A percentile compares a stretch with the other conserved stretches of the same genome.
These are phyloP conservation scores for Melocanna baccifera DNA, from an alignment of 176 grass and related monocot species.

Conservation along the genomic window DNA sequence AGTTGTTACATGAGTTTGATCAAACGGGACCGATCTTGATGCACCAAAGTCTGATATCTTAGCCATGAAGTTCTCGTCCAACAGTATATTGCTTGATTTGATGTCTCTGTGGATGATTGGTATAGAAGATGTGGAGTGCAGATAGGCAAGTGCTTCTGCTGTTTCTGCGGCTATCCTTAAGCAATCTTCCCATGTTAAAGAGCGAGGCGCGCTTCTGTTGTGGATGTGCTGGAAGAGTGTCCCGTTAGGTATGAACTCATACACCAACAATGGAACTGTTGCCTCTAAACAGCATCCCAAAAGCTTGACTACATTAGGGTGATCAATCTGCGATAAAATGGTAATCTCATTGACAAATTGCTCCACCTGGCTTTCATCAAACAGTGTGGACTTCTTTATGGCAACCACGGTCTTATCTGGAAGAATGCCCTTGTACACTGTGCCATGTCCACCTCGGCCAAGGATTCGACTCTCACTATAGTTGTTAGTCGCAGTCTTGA, in stretches of 20 bases:
- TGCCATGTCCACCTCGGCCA: constrained; percentile 47
- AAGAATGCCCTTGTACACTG: too few species aligned
- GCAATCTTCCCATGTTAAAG: constrained; percentile 41
- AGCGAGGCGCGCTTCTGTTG: background rate
- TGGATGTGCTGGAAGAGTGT: constrained; percentile 58
- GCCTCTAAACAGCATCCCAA: constrained; percentile 56
- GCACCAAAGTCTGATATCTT: constrained; percentile 62
- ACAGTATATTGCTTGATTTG: constrained; percentile 50
- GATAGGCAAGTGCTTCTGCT: constrained; percentile 43
- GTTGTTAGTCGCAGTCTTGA: constrained; percentile 34
- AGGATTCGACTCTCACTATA: constrained; percentile 34
- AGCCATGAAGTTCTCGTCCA: constrained; percentile 49
- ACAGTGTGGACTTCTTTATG: too few species aligned
- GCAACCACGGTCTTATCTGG: too few species aligned
- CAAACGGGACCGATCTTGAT: constrained; percentile 53
- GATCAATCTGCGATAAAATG: constrained; percentile 43
- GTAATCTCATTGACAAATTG: too few species aligned
- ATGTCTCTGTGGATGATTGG: too few species aligned
- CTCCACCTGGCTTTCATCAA: too few species aligned
- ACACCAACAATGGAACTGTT: constrained; percentile 47
- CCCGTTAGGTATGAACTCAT: constrained; percentile 62
- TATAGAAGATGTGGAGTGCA: constrained; percentile 35
- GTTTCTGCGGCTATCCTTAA: constrained; percentile 43
- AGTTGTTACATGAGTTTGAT: constrained; percentile 60
- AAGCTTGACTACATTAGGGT: constrained; percentile 55